Percentiles rank a stretch among this genome's conserved stretches.
Evolutionary conservation across 768 basidiomycete genomes (phyloP).

Genomic region (Naganishia randhawae): DNA sequence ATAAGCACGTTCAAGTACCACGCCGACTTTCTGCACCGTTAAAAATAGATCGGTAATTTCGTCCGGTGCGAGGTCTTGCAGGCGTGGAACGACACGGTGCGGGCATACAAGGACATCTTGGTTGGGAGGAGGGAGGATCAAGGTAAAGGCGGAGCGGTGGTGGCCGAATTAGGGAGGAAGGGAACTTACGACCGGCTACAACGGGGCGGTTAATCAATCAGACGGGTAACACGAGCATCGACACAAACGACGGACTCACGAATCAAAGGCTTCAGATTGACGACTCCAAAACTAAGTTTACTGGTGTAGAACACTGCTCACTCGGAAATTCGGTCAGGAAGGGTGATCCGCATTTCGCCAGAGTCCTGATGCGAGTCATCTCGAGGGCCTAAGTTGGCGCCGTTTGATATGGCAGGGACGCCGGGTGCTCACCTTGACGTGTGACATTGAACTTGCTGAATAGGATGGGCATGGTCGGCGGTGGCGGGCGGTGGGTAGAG

Average conservation of each 20-base stretch:
- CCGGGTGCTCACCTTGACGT: conserved; percentile 29
- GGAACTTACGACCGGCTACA: conserved; percentile 17
- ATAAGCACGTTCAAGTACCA: conserved; percentile 74
- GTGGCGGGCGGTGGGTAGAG: background rate
- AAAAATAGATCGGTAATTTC: conserved; percentile 78
- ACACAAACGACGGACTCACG: conserved; percentile 76
- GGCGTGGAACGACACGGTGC: conserved; percentile 55
- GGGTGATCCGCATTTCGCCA: too few species aligned
- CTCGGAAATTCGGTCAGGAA: conserved; percentile 1
- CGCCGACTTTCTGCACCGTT: conserved; percentile 73
- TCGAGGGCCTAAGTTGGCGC: too few species aligned
- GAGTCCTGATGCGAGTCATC: too few species aligned
- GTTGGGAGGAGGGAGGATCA: background rate
- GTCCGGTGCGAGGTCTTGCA: conserved; percentile 55
- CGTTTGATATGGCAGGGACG: background rate
- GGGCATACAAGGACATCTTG: conserved; percentile 63
- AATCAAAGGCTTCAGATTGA: conserved; percentile 90
- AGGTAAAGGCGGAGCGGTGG: background rate
- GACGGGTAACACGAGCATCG: too few species aligned
- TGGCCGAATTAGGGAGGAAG: background rate
- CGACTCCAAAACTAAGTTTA: conserved; percentile 62
- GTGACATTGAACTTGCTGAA: conserved; percentile 45
- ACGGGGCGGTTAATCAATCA: background rate
- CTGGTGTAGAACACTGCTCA: conserved; percentile 28
- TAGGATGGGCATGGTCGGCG: conserved; percentile 28